A percentile compares a stretch with the other conserved stretches of the same genome.
phyloP scores from a whole-genome alignment of 192 early-diverging fungal species.

The Coemansia asiatica region DNA sequence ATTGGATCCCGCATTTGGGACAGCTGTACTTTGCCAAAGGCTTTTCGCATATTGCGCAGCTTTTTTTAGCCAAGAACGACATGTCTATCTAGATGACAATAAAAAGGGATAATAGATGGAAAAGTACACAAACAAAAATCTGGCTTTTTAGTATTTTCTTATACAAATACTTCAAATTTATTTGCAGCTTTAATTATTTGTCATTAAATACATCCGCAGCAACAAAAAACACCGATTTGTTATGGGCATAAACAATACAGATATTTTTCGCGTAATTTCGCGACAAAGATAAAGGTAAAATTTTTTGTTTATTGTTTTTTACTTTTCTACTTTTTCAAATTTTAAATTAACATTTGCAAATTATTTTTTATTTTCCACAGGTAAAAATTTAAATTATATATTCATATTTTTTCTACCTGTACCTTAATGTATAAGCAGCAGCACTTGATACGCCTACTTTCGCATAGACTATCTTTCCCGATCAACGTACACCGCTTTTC shows the following conservation, averaged over 20 bases:
- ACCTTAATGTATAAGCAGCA: background rate
- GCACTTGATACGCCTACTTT: background rate
- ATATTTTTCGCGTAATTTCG: background rate
- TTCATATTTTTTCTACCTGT: background rate
- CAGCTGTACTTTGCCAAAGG: conserved; percentile 49
- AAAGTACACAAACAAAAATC: no score
- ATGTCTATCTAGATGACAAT: conserved; percentile 8
- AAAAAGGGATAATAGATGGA: background rate
- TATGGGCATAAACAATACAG: background rate
- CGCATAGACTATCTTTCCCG: background rate
- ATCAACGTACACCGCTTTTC: background rate
- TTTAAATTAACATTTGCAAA: background rate
- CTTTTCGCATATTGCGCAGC: conserved; percentile 29
- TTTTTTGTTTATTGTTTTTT: background rate
- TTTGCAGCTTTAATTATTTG: no score
- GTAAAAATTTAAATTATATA: background rate
- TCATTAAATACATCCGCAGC: background rate
- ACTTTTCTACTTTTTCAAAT: background rate
- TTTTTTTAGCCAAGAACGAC: conserved; percentile 16
- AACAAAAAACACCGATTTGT: background rate
- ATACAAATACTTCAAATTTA: no score
- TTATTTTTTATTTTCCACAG: background rate
- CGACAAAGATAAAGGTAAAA: background rate
- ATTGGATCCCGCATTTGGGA: conserved; percentile 40
- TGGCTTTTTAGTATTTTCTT: no score